Evolutionary conservation across 352 stramenopile genomes (phyloP).

Genomic region (Pythium coloratum): DNA sequence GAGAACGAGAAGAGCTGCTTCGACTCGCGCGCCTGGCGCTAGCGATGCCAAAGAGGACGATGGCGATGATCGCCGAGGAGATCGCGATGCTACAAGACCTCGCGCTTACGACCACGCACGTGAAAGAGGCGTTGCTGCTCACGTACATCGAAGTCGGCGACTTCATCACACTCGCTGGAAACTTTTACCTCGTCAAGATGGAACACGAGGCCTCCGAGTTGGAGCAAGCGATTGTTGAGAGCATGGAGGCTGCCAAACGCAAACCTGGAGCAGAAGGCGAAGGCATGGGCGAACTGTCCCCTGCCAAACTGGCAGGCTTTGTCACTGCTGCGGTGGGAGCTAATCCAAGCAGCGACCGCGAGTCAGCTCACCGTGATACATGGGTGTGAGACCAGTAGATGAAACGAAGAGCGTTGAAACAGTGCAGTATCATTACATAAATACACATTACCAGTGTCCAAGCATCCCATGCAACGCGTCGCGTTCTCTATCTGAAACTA

Average conservation of each 20-base stretch:
- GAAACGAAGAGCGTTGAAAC: not conserved
- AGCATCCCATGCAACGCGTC: not conserved
- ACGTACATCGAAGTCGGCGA: conserved; percentile 76
- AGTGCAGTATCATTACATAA: conserved; percentile 20
- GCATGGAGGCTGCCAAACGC: conserved; percentile 33
- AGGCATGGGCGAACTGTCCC: conserved; percentile 1
- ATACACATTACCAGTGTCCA: conserved; percentile 2
- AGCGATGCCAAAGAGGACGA: conserved; percentile 27
- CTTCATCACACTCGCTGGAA: conserved; percentile 59
- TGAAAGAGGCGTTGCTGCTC: conserved; percentile 60
- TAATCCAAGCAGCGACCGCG: conserved; percentile 3
- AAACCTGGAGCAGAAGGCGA: conserved; percentile 15
- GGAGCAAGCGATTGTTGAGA: conserved; percentile 35
- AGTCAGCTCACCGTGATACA: conserved; percentile 21
- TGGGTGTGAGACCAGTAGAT: conserved; percentile 12
- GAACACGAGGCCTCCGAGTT: conserved; percentile 54
- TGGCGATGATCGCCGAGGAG: conserved; percentile 40
- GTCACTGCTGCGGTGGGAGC: not conserved
- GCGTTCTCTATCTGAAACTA: not conserved
- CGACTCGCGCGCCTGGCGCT: conserved; percentile 32
- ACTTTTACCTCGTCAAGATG: conserved; percentile 74
- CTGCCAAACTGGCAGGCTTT: not conserved
- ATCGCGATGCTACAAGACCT: conserved; percentile 53
- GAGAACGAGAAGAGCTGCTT: conserved; percentile 61
- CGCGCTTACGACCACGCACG: conserved; percentile 28